These are phyloP conservation scores for Podaxis sp. DNA, from an alignment of 768 basidiomycete species.

Conservation along the genomic window DNA sequence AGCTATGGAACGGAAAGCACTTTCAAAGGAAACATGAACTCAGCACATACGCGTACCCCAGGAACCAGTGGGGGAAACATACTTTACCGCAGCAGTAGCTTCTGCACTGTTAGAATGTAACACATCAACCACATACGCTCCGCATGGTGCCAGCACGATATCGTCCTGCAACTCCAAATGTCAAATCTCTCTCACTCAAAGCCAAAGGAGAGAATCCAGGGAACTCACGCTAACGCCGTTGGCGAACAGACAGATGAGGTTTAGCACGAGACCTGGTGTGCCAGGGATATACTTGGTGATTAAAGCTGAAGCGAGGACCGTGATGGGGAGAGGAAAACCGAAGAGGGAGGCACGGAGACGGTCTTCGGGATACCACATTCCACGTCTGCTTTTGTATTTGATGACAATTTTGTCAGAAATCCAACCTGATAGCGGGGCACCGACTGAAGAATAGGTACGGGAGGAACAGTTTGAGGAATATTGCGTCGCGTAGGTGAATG, in stretches of 20 bases:
- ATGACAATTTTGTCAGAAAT: conserved; percentile 54
- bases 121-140: conserved; percentile 57
- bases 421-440: conserved; percentile 54
- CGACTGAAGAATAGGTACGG: conserved; percentile 39
- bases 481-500: not conserved
- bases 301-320: conserved; percentile 44
- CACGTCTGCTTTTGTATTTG: conserved; percentile 41
- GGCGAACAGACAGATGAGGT: conserved; percentile 52
- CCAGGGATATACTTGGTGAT: conserved; percentile 48
- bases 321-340: conserved; percentile 51
- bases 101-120: conserved; percentile 61
- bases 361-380: conserved; percentile 66
- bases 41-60: not conserved
- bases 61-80: conserved; percentile 13
- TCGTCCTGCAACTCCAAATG: conserved; percentile 50
- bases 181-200: conserved; percentile 30
- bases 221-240: conserved; percentile 60
- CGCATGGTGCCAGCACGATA: conserved; percentile 48
- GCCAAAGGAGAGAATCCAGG: conserved; percentile 18
- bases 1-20: conserved; percentile 43
- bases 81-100: conserved; percentile 52
- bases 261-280: conserved; percentile 42
- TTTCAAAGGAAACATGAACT: conserved; percentile 15
- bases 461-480: conserved; percentile 28
- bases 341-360: conserved; percentile 50